Base-by-base conservation (phyloP, 139 green algal genomes). In the Auxenochlorella pyrenoidosa region DNA sequence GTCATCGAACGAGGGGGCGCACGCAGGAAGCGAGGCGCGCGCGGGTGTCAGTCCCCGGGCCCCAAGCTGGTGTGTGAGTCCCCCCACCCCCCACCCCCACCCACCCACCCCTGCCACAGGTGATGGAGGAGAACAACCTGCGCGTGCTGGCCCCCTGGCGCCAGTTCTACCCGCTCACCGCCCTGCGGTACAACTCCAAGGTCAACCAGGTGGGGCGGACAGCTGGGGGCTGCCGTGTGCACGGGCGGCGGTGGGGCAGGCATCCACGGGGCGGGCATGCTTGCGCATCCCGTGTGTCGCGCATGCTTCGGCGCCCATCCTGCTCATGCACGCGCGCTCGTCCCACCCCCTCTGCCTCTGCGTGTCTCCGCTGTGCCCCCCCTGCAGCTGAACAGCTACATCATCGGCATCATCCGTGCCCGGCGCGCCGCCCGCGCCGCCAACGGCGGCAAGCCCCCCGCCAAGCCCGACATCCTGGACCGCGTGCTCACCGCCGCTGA, bases 101-200 rank as follows among this genome's bases (percentile, higher is more conserved):
- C 91, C 98, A 75, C 2, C 54, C 18, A 4, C 54, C 54, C 18
- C 98, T 98, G 86, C 90, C 98, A 43, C 97, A 97, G 24, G 94
- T 98, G 5, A 99, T 99, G 97, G 95, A 97, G 83, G 97, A 99
- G 91, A 93, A 88, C 90, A 98, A 99, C 90, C 44, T 75, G 77
- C 93, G 97, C 21, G 93, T 96, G 85, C 90, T 99, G 89, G 92
- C 89, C 19, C 95, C 96, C 0, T 98, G 97, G 94, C 93, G 97
- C 66, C 90, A 93, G 85, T 96, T 95, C 78, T 84, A 98, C 40
- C 96, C 90, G 16, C 68, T 87, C 21, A 73, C 83, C 15, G 66
- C 82, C 18, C 87, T 70, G 68, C 75, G 41, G 40, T 91, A 95
- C 87, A 88, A 71, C 76, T 70, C 60, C 22, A 79, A 65, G 75